Conservation (phyloP, 208 protist species). For the Crithidia acanthocephali region DNA sequence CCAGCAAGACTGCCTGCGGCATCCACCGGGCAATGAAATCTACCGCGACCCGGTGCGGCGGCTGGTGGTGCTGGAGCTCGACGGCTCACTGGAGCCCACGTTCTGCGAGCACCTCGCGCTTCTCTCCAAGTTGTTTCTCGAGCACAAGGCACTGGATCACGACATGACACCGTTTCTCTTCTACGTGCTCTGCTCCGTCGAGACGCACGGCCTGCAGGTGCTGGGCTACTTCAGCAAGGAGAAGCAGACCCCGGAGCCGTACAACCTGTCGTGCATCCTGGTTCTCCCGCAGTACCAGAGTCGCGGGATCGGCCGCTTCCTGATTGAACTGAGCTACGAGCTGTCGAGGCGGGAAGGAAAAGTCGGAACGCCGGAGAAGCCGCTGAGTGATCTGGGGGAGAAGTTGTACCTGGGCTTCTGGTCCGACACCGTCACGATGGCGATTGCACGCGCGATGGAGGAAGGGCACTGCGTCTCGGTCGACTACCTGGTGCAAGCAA, state of each 20-base stretch:
- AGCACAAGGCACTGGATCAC: slow-evolving; percentile 99
- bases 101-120: slow-evolving; percentile 99
- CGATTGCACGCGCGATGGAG: slow-evolving; percentile 70
- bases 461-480: slow-evolving; percentile 80
- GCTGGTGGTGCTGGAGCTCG: slow-evolving; percentile 97
- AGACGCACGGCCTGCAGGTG: slow-evolving; percentile 95
- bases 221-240: slow-evolving; percentile 99
- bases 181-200: slow-evolving; percentile 97
- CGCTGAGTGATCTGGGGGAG: slow-evolving; percentile 98
- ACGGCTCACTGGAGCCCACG: slow-evolving; percentile 96
- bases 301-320: slow-evolving; percentile 98
- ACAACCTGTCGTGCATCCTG: slow-evolving; percentile 99
- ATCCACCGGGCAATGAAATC: slow-evolving; percentile 92
- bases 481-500: slow-evolving; percentile 85
- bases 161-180: slow-evolving; percentile 99
- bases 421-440: slow-evolving; percentile 89
- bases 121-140: slow-evolving; percentile 99
- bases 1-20: slow-evolving; percentile 76
- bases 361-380: slow-evolving; percentile 98
- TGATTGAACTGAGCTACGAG: slow-evolving; percentile 99
- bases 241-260: slow-evolving; percentile 96
- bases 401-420: slow-evolving; percentile 95
- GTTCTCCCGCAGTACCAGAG: slow-evolving; percentile 97
- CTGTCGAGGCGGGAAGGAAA: slow-evolving; percentile 96
- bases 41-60: slow-evolving; percentile 86